phyloP scores from a whole-genome alignment of 2,329 filamentous ascomycete genomes.

The Celoporthe dispersa region DNA sequence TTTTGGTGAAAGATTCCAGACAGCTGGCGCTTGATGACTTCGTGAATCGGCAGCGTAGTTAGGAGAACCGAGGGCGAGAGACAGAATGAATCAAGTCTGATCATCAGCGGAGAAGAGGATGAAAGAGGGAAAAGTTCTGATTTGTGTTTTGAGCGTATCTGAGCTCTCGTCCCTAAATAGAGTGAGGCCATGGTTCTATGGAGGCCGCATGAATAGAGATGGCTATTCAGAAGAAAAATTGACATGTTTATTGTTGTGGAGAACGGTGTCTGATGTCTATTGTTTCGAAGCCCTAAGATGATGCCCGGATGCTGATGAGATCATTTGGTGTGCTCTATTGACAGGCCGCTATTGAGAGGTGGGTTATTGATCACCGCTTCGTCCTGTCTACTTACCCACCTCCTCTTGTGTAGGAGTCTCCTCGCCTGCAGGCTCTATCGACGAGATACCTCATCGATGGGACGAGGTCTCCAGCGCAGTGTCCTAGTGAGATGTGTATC shows the following conservation, averaged over 20 bases:
- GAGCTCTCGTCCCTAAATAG: constrained; percentile 1
- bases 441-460: neutral
- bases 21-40: neutral
- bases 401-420: neutral
- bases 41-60: neutral
- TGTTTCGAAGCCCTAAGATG: constrained; percentile 15
- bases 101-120: neutral
- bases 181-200: constrained; percentile 12
- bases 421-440: neutral
- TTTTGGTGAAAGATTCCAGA: neutral
- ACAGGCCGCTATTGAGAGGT: neutral
- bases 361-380: constrained; percentile 3
- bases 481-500: too few species aligned
- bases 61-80: neutral
- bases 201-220: constrained; percentile 5
- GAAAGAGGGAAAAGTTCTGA: neutral
- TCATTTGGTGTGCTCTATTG: neutral
- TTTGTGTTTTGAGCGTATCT: neutral
- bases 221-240: constrained; percentile 18
- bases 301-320: constrained; percentile 3
- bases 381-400: neutral
- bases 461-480: neutral
- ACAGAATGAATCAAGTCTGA: neutral
- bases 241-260: neutral
- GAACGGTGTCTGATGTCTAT: constrained; percentile 12